Base-by-base conservation (phyloP, 345 rosid species). In the Physaria fendleri region DNA sequence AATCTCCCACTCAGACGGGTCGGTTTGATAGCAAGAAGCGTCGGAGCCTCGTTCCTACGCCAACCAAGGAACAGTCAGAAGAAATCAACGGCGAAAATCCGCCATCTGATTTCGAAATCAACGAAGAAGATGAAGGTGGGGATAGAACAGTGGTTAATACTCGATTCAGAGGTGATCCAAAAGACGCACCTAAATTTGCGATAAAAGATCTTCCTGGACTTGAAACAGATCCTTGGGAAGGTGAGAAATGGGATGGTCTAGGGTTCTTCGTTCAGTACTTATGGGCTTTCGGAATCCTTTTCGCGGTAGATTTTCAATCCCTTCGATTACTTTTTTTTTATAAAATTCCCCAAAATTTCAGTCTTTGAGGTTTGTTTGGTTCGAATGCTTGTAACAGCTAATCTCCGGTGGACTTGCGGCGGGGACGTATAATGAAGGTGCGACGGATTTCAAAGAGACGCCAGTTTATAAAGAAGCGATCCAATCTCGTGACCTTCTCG, bases 271-370 rank as follows among this genome's bases (percentile, higher is more conserved):
- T 88, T 42, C 84, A 91, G 68, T 91, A 88, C 62, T 30, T 88
- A 50, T 92, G 96, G 96, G 98, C 96, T 60, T 82, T 92, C 30
- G 96, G 90, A 39, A 73, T 88, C 59, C 69, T 80, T 45, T 92
- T 92, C 59, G 85, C 86, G 85, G 98, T 88, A 74, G 33, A 29
- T 15, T 35, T 35, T 33, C 53, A 15, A 16, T 45, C 24, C 10
- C 15, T 20, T 44, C 47, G 27, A 3, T 42, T 32, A 2, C 14
- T 14, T n/a, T n/a, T n/a, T n/a, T n/a, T n/a, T 14, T 6, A 9
- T 1, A 9, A 23, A 37, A 28, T 11, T 8, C 33, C 2, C 8
- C 21, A 41, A n/a, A n/a, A n/a, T n/a, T n/a, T n/a, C n/a, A n/a
- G n/a, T n/a, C n/a, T n/a, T n/a, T n/a, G n/a, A n/a, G n/a, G n/a